These are phyloP conservation scores for Colletotrichum paranaense DNA, from an alignment of 2,329 filamentous ascomycete species.

Conservation along the genomic window DNA sequence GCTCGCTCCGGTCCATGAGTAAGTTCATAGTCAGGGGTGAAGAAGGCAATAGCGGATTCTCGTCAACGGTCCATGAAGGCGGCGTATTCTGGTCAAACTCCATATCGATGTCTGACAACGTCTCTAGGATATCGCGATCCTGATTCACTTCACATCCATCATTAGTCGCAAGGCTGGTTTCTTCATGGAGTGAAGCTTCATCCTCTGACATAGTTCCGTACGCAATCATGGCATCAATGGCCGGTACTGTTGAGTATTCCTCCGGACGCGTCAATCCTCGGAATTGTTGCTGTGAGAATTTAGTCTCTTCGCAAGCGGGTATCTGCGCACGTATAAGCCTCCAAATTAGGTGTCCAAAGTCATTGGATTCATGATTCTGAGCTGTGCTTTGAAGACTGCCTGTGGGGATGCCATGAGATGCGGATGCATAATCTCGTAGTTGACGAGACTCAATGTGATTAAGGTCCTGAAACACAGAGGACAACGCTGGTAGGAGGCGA, in stretches of 20 bases:
- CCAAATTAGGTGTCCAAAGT: constrained; percentile 37
- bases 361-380: background rate
- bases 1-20: background rate
- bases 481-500: background rate
- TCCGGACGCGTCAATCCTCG: too few species aligned
- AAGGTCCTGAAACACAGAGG: background rate
- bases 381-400: too few species aligned
- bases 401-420: background rate
- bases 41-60: background rate
- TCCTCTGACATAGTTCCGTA: background rate
- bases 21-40: background rate
- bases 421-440: background rate
- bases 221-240: background rate
- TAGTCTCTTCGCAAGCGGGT: background rate
- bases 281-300: background rate
- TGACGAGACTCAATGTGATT: background rate
- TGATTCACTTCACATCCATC: background rate
- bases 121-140: too few species aligned
- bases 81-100: background rate
- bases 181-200: background rate
- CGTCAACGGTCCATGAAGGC: background rate
- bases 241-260: background rate
- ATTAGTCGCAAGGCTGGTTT: background rate
- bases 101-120: background rate
- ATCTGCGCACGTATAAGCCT: background rate